Base-by-base conservation (phyloP, 2,329 filamentous ascomycete species). In the Penicillium sp. region DNA sequence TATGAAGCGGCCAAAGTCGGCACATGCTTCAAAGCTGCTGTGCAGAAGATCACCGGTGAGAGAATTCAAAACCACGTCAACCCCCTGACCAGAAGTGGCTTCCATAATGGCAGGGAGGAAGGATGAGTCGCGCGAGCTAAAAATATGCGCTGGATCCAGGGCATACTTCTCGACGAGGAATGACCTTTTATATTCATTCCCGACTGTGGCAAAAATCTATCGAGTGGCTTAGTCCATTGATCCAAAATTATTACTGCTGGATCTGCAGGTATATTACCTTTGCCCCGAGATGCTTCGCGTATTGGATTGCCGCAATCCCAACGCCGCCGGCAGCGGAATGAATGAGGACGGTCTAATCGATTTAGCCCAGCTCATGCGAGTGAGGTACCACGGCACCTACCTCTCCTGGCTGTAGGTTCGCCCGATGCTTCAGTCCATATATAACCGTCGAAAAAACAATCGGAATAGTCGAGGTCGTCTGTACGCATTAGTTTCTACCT, bases 31-130 rank as follows among this genome's bases (percentile, higher is more conserved):
- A 65, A 66, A 69, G 1, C 61, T 59, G 3, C 58, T 52, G 23
- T 64, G 62, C 5, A 69, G 47, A 2, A 66, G 35, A 8, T 69
- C 66, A 13, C 67, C 68, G 4, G 67, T 61, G 7, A 69, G 53
- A 5, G 62, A 66, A 36, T 67, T 69, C 3, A 70, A 47, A 4
- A 66, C 31, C 13, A 54, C 51, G n/a, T 54, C 41, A 33, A 54
- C 51, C 1, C 42, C 51, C 5, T 35, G 31, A n/a, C 51, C 51
- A 9, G 19, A 21, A 47, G 51, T 54, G 4, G 23, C 29, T 13
- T 21, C 12, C 41, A 35, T 45, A 17, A 54, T 36, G 2, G 13
- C 29, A 13, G 27, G 19, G 1, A 25, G 25, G 35, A 54, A 54
- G 8, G 25, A 25, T 10, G 9, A 17, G 12, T 47, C 41, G 6